Evolutionary conservation across 345 rosid species (phyloP).

Genomic region (Boechera divaricarpa): DNA sequence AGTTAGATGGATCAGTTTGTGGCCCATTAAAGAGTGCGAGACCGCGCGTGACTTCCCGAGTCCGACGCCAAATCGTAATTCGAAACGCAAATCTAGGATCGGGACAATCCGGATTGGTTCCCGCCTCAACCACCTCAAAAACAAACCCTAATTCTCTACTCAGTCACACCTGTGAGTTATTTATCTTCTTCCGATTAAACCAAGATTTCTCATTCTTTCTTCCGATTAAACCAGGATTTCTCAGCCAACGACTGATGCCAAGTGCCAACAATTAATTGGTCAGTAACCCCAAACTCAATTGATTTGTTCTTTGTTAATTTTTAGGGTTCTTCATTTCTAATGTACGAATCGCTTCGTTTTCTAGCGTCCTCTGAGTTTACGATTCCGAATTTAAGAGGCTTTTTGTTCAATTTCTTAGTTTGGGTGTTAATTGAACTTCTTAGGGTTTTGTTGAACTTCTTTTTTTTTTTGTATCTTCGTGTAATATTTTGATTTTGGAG

Average conservation of each 20-base stretch:
- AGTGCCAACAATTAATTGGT: slow-evolving; percentile 39
- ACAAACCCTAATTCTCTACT: slow-evolving; percentile 23
- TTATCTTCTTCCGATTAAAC: background rate
- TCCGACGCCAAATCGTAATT: slow-evolving; percentile 40
- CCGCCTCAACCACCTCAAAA: slow-evolving; percentile 52
- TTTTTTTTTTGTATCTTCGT: background rate
- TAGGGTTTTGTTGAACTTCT: slow-evolving; percentile 6
- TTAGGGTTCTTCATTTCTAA: slow-evolving; percentile 14
- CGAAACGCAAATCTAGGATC: slow-evolving; percentile 49
- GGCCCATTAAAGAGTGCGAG: slow-evolving; percentile 26
- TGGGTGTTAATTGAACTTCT: background rate
- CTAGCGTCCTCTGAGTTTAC: background rate
- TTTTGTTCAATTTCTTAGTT: slow-evolving; percentile 2
- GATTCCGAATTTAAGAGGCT: slow-evolving; percentile 18
- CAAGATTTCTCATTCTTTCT: background rate
- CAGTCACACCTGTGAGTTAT: background rate
- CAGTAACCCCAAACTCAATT: slow-evolving; percentile 11
- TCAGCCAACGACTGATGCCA: slow-evolving; percentile 26
- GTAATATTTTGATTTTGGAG: background rate
- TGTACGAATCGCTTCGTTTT: slow-evolving; percentile 19
- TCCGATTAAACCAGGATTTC: slow-evolving; percentile 8
- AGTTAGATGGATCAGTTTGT: background rate
- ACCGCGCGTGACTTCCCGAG: slow-evolving; percentile 38
- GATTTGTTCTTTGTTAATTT: background rate
- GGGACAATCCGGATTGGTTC: slow-evolving; percentile 47